These are phyloP conservation scores for Pythium phragmitis DNA, from an alignment of 352 stramenopile species.

Conservation along the genomic window DNA sequence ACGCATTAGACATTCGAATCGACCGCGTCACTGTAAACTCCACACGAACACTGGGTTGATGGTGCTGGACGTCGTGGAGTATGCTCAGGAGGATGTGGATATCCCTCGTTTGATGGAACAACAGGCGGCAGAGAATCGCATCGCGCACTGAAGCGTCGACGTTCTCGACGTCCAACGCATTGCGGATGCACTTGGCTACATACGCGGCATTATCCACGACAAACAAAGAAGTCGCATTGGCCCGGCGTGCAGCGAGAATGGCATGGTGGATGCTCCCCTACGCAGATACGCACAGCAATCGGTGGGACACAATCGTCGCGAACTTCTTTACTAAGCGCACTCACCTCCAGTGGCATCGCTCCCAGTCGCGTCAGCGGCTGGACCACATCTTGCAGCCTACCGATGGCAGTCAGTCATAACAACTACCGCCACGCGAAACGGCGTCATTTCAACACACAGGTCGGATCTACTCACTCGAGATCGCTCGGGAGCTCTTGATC, in stretches of 20 bases:
- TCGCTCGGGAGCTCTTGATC: conserved; percentile 4
- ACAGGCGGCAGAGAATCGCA: not conserved
- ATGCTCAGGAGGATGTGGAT: conserved; percentile 19
- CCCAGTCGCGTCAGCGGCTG: not conserved
- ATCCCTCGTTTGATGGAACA: conserved; percentile 4
- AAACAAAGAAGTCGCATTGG: not conserved
- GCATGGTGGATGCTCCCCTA: conserved; percentile 5
- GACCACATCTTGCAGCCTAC: not conserved
- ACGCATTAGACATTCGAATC: not conserved
- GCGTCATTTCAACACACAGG: not conserved
- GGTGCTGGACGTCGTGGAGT: conserved; percentile 12
- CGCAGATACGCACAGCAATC: not conserved
- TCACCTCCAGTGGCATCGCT: not conserved
- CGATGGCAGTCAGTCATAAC: not conserved
- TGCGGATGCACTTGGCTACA: conserved; percentile 10
- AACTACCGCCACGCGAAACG: not conserved
- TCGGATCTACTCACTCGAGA: conserved; percentile 6
- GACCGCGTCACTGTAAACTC: not conserved
- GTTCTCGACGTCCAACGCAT: not conserved
- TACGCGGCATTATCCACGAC: conserved; percentile 8
- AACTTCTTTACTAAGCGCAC: not conserved
- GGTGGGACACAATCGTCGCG: not conserved
- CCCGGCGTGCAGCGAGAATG: not conserved
- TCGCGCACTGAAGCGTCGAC: not conserved
- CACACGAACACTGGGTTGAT: conserved; percentile 10